phyloP scores from a whole-genome alignment of 805 yeast genomes.

The Torulaspora gathmanii region DNA sequence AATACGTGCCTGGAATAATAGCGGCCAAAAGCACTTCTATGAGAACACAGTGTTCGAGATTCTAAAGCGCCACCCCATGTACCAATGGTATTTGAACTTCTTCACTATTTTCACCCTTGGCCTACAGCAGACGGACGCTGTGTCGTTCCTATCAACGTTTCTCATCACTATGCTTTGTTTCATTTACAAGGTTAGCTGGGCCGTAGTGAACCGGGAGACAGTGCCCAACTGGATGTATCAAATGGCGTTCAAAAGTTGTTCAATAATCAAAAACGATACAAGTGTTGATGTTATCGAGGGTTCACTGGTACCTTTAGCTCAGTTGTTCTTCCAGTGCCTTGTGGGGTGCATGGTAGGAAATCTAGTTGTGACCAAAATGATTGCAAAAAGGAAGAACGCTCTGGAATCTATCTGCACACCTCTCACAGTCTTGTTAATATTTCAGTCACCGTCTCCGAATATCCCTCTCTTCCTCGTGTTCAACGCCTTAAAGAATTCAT shows the following conservation, averaged over 20 bases:
- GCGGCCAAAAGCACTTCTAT: conserved; percentile 76
- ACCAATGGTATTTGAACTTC: conserved; percentile 48
- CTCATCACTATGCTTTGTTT: conserved; percentile 44
- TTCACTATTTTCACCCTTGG: conserved; percentile 37
- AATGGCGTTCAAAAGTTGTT: conserved; percentile 18
- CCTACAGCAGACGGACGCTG: conserved; percentile 24
- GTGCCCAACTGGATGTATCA: conserved; percentile 41
- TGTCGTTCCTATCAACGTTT: conserved; percentile 45
- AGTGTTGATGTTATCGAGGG: conserved; percentile 30
- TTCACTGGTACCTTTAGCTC: conserved; percentile 36
- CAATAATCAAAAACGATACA: neutral
- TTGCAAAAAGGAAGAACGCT: neutral
- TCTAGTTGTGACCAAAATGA: conserved; percentile 18
- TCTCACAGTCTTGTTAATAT: conserved; percentile 41
- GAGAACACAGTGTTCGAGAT: conserved; percentile 46
- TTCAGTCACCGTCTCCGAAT: conserved; percentile 46
- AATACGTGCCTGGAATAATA: conserved; percentile 78
- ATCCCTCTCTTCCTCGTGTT: conserved; percentile 48
- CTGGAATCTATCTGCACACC: conserved; percentile 22
- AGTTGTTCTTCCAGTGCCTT: conserved; percentile 35
- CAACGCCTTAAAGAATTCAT: conserved; percentile 17
- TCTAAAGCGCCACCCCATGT: conserved; percentile 33
- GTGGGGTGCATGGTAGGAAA: conserved; percentile 35
- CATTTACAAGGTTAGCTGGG: conserved; percentile 52
- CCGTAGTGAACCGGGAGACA: conserved; percentile 48